Evolutionary conservation across 225 moss, liverwort and hornwort species (phyloP).

Genomic region (Polytrichum formosum): DNA sequence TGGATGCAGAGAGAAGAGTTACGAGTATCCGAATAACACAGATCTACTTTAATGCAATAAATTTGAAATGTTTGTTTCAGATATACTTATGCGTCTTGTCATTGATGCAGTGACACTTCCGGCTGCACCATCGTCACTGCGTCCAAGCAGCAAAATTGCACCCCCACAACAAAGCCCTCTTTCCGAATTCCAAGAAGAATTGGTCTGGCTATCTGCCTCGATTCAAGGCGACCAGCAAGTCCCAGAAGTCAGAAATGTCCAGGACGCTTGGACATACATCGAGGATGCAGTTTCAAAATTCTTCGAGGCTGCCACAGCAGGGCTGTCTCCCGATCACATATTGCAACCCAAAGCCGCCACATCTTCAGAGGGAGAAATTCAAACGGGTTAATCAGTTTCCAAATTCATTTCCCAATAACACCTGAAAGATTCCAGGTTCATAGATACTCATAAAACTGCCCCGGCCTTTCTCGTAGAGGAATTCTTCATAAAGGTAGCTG

Average conservation of each 20-base stretch:
- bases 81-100: neutral
- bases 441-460: too few species aligned
- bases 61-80: neutral
- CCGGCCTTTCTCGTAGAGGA: too few species aligned
- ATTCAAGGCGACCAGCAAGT: constrained; percentile 17
- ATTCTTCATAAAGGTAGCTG: too few species aligned
- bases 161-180: constrained; percentile 8
- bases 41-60: too few species aligned
- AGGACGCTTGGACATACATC: constrained; percentile 15
- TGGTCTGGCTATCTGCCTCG: constrained; percentile 50
- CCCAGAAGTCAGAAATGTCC: constrained; percentile 6
- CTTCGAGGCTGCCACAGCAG: constrained; percentile 7
- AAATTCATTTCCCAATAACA: too few species aligned
- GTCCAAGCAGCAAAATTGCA: neutral
- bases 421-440: too few species aligned
- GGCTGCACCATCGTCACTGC: constrained; percentile 12
- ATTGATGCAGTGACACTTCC: constrained; percentile 25
- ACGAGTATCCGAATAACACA: too few species aligned
- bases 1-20: too few species aligned
- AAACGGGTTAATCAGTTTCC: too few species aligned
- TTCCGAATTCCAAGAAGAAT: constrained; percentile 73
- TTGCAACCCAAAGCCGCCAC: neutral
- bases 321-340: constrained; percentile 14
- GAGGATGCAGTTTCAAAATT: constrained; percentile 1
- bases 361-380: neutral